Evolutionary conservation across 2,329 filamentous ascomycete species (phyloP), one percentile per base, ranked within the genome.

Genomic region (Fusarium coicis): DNA sequence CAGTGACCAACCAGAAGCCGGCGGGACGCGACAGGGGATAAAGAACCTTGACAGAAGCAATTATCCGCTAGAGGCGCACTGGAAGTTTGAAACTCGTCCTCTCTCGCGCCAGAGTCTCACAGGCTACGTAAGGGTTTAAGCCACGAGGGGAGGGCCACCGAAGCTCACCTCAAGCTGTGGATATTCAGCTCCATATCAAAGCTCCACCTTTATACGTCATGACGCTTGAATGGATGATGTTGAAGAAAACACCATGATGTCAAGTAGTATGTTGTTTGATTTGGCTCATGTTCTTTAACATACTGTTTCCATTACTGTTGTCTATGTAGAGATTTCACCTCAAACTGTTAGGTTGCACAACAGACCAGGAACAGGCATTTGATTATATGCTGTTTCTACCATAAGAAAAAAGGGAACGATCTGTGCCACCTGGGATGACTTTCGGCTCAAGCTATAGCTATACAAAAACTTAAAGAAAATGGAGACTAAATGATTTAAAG

Each of bases 1-100:
- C n/a, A 26, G 42, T 26, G 26, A 57, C 76, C 76, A 77, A 77
- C 72, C 76, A 77, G 63, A 64, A 72, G 70, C 47, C 53, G 47
- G 66, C 61, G 59, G 52, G 34, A 61, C 55, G 16, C 39, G 65
- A 56, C 62, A 65, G 65, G 60, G 64, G 60, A 64, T 64, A 46
- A 30, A 37, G 44, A 46, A 47, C 52, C 58, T 68, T 42, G 58
- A 74, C 68, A 74, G 72, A 69, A 74, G 72, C 60, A 69, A 69
- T 72, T 69, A 72, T 63, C 68, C 57, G 64, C 68, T 74, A 71
- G 47, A 69, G 46, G 56, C 55, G 63, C 57, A 68, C 55, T 60
- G 62, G 54, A 68, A 53, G 49, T 43, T 34, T 44, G 60, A 60
- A 52, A 58, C 40, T 57, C 52, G n/a, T n/a, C 59, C 59, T 58